These are phyloP conservation scores for Rhizopogon salebrosus DNA, from an alignment of 768 basidiomycete species.

Conservation along the genomic window DNA sequence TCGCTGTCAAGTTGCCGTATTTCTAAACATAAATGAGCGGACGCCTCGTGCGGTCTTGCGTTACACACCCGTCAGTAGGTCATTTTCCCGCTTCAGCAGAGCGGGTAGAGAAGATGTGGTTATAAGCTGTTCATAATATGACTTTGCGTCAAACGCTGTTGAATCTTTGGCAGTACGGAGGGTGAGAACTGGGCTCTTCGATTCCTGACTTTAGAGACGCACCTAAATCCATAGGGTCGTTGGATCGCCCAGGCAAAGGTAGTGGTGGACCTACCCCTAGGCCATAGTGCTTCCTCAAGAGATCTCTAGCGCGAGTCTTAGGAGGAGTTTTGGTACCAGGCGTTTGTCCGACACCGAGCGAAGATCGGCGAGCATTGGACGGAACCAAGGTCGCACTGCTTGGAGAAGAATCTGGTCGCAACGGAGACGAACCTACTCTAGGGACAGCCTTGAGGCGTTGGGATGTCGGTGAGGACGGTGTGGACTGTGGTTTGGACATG, in stretches of 20 bases:
- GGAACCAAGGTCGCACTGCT: constrained; percentile 10
- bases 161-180: constrained; percentile 49
- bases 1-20: constrained; percentile 86
- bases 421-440: constrained; percentile 38
- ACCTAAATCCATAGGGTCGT: constrained; percentile 84
- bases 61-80: constrained; percentile 60
- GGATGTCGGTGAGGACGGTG: constrained; percentile 9
- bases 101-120: constrained; percentile 71
- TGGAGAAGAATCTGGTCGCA: constrained; percentile 37
- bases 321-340: constrained; percentile 23
- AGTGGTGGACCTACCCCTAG: constrained; percentile 70
- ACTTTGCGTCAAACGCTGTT: constrained; percentile 72
- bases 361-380: constrained; percentile 9
- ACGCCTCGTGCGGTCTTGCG: background rate
- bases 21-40: constrained; percentile 41
- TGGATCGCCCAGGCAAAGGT: constrained; percentile 47
- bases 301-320: constrained; percentile 65
- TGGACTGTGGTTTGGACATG: background rate
- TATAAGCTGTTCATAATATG: constrained; percentile 83
- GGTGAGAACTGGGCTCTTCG: background rate
- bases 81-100: constrained; percentile 77
- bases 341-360: constrained; percentile 14
- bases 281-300: constrained; percentile 85
- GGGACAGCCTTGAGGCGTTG: constrained; percentile 23
- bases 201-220: constrained; percentile 12